Evolutionary conservation across 2,329 filamentous ascomycete genomes (phyloP), one percentile per base, ranked within the genome.

Genomic region (Sarocladium brachiariae): DNA sequence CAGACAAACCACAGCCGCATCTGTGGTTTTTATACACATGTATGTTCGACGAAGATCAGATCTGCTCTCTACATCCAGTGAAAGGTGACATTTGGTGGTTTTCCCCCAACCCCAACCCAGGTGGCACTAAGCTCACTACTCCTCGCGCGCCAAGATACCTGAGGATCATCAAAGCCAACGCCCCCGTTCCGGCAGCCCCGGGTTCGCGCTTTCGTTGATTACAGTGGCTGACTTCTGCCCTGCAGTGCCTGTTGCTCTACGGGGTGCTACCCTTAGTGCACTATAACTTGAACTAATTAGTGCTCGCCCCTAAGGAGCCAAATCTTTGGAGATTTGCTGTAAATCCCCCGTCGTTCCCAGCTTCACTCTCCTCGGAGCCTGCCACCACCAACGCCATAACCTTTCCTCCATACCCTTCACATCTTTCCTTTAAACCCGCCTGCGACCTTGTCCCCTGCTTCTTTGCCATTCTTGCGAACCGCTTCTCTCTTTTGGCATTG

Each of bases 311-410:
- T 43, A 13, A 43, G 19, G 39, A 43, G 39, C 39, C 39, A 43
- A 43, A 25, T 23, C 27, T 23, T 43, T 23, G 39, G 39, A 21
- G 21, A 19, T n/a, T n/a, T 43, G 21, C 39, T 43, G 39, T 23
- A 43, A 43, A 43, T 43, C n/a, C 23, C 25, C 25, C 25, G 14
- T 48, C 31, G 27, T 33, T 37, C 33, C 34, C 46, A 19, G 31
- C 46, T 24, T 49, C 30, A 35, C 30, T 35, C 37, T 49, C 46
- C 30, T 49, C 19, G 7, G 35, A 24, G 18, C 13, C 30, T 49
- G 31, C 30, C 19, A 21, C 46, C 30, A 35, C 30, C 46, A 24
- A 4, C 25, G 16, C 9, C 37, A 23, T 6, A 9, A 8, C 19
- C 23, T 37, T 11, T 16, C 31, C 24, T 24, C 14, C 30, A 34